phyloP scores from a whole-genome alignment of 2,329 filamentous ascomycete species.

The Fulvia fulva region DNA sequence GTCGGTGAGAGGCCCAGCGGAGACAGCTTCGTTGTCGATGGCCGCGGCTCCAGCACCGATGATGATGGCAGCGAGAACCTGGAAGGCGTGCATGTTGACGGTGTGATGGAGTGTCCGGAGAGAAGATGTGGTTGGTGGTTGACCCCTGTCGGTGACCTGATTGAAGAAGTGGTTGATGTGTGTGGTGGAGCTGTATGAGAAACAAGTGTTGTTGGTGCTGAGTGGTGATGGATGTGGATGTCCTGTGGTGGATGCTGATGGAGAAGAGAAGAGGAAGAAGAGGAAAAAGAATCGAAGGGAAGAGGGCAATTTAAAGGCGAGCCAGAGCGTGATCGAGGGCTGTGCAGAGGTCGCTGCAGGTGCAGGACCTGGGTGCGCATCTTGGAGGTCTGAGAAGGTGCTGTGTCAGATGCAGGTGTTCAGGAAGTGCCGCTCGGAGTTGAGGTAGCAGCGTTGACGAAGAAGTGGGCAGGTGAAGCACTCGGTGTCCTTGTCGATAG shows the following conservation, averaged over 20 bases:
- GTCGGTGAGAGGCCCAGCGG: background rate
- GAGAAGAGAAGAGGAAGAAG: background rate
- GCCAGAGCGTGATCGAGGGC: background rate
- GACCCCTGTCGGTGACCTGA: too few species aligned
- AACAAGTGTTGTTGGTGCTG: background rate
- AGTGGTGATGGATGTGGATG: background rate
- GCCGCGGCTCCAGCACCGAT: background rate
- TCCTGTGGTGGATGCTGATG: background rate
- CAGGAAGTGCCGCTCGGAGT: background rate
- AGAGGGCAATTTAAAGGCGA: background rate
- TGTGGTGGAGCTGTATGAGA: background rate
- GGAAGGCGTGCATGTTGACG: background rate
- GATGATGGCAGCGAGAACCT: background rate
- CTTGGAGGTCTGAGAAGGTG: background rate
- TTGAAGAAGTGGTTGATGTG: background rate
- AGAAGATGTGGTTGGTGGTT: background rate
- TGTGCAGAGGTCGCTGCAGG: background rate
- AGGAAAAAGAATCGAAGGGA: background rate
- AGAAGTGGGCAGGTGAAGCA: background rate
- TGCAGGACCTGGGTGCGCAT: background rate
- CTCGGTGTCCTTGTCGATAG: background rate
- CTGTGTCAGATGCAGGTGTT: background rate
- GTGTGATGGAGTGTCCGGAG: background rate
- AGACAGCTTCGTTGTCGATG: background rate
- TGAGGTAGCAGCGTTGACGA: background rate